Base-by-base conservation (phyloP, 2,329 filamentous ascomycete species). In the Neocatenulostroma microsporum region DNA sequence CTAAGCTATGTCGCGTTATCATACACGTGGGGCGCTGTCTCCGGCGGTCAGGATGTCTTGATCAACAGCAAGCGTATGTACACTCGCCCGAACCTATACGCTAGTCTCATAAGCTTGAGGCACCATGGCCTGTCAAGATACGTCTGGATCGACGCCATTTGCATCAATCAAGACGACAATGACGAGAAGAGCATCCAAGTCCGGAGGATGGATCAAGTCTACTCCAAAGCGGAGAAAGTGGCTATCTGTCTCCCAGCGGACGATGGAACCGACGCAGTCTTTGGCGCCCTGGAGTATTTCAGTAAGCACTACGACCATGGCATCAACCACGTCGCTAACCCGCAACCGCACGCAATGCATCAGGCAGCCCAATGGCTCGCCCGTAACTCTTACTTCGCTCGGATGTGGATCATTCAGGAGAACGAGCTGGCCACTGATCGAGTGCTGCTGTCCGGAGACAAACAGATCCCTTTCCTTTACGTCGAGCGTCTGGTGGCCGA, bases 141-240 rank as follows among this genome's bases (percentile, higher is more conserved):
- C 4, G 23, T 36, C 5, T 36, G 33, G 33, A 15, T 33, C 12
- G 30, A 33, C 15, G 30, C 30, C 9, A 5, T 33, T 3, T 33
- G 30, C 11, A 33, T 33, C 27, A 50, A 56, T 24, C 50, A 55
- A 35, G 24, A 23, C 1, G 47, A 55, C 34, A 14, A 32, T 12
- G 26, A 15, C 5, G 51, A 57, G 23, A 47, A 43, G 20, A 36
- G 38, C 3, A n/a, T 33, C 5, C 50, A 55, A 41, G 45, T 57
- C 10, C 42, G 37, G 7, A 38, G 50, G 12, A 56, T 56, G 47
- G 42, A 46, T 1, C 23, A 44, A 3, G 44, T 55, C 10, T 56
- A 53, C 36, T 39, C 31, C n/a, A 34, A 34, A 15, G 49, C 49
- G 3, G 28, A 42, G 4, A 37, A 46, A 3, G 58, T 57, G 0